A percentile compares a stretch with the other conserved stretches of the same genome.
These are phyloP conservation scores for Lanmaoa rubissima DNA, from an alignment of 768 basidiomycete genomes.

Conservation along the genomic window DNA sequence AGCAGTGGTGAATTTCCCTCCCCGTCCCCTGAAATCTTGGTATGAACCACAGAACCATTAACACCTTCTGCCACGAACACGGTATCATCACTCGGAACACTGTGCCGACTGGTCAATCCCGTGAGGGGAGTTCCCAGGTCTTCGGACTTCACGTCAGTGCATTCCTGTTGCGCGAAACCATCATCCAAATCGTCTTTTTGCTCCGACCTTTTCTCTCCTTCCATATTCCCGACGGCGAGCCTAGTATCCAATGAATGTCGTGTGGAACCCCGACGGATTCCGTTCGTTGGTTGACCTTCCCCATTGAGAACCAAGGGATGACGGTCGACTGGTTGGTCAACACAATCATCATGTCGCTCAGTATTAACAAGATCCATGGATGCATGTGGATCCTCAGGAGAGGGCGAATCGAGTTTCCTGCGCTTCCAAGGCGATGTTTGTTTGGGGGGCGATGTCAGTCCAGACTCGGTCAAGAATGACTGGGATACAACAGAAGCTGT, in stretches of 20 bases:
- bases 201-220: neutral
- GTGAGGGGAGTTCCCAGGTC: conserved; percentile 53
- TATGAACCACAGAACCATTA: conserved; percentile 28
- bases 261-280: conserved; percentile 2
- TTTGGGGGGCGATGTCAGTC: conserved; percentile 15
- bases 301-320: conserved; percentile 13
- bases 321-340: conserved; percentile 4
- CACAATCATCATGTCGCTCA: conserved; percentile 5
- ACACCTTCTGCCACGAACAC: conserved; percentile 39
- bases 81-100: conserved; percentile 59
- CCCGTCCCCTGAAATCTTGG: conserved; percentile 23
- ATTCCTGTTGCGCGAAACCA: conserved; percentile 8
- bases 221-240: neutral
- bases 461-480: conserved; percentile 6
- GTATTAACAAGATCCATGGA: conserved; percentile 3
- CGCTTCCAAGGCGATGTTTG: conserved; percentile 42
- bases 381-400: conserved; percentile 20
- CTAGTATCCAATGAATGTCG: neutral
- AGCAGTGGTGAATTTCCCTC: conserved; percentile 11
- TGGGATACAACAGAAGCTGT: neutral
- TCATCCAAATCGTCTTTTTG: neutral
- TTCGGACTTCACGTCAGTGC: conserved; percentile 48
- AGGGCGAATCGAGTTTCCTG: conserved; percentile 40
- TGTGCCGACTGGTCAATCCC: conserved; percentile 48
- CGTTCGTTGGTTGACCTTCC: conserved; percentile 17